Conservation (phyloP, 2,329 filamentous ascomycete species). For the Fragosphaeria purpurea region DNA sequence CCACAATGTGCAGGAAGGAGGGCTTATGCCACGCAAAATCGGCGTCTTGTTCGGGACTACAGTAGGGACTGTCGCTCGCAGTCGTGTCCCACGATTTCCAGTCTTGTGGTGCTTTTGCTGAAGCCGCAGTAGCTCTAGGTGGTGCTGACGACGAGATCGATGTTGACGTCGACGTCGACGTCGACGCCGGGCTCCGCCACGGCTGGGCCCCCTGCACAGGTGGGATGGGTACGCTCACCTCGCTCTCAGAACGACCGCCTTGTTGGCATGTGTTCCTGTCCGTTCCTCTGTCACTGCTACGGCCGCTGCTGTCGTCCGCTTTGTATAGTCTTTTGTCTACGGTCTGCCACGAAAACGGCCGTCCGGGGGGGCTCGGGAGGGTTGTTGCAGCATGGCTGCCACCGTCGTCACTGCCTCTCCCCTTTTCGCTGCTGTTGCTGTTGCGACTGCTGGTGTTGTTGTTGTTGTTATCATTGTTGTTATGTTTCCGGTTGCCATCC, state of each 20-base stretch:
- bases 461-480: too few species aligned
- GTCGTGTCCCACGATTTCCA: background rate
- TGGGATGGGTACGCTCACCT: background rate
- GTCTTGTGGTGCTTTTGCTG: background rate
- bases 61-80: background rate
- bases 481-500: too few species aligned
- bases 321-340: background rate
- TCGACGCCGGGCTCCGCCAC: too few species aligned
- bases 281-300: too few species aligned
- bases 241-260: too few species aligned
- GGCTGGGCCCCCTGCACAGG: background rate
- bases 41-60: background rate
- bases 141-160: background rate
- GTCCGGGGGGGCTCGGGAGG: background rate
- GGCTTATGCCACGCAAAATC: slow-evolving; percentile 29
- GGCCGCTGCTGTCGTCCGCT: too few species aligned
- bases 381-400: background rate
- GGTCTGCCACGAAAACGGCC: background rate
- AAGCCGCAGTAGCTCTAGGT: background rate
- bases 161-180: background rate
- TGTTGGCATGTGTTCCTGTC: too few species aligned
- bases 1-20: slow-evolving; percentile 32
- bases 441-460: background rate
- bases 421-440: background rate
- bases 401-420: background rate